Percentiles rank a stretch among this genome's conserved stretches.
Conservation (phyloP, 208 protist genomes). For the Novymonas esmeraldas region DNA sequence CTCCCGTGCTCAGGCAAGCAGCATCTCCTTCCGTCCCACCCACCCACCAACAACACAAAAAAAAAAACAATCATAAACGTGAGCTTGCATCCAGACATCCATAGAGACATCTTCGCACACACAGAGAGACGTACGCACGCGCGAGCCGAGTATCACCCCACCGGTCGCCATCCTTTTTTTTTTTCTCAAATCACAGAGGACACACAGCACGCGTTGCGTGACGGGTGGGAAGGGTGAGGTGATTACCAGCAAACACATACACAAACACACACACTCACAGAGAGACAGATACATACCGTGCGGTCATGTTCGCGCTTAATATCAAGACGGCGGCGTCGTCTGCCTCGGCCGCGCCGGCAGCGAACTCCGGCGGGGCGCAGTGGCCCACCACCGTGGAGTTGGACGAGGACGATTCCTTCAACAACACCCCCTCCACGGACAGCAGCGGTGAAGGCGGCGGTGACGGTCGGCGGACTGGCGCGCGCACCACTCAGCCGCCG, state of each 20-base stretch:
- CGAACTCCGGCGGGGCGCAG: constrained; percentile 5
- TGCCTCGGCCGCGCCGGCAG: not conserved
- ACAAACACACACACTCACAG: no score
- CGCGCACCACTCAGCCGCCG: not conserved
- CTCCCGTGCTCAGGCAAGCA: no score
- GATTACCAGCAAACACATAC: no score
- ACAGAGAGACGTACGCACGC: not conserved
- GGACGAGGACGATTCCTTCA: constrained; percentile 20
- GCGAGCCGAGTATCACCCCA: not conserved
- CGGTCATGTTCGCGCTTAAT: constrained; percentile 25
- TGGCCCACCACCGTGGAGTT: constrained; percentile 9
- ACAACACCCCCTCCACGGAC: constrained; percentile 20
- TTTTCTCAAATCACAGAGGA: no score
- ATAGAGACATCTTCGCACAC: not conserved
- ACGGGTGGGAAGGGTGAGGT: no score
- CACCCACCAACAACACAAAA: no score
- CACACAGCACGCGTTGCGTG: no score
- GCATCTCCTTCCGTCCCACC: no score
- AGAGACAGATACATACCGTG: no score
- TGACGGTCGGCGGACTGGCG: not conserved
- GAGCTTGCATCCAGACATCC: not conserved
- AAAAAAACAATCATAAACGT: no score
- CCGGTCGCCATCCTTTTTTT: no score
- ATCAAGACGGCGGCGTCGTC: constrained; percentile 13
- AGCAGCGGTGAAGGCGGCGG: constrained; percentile 1